Percentiles rank a stretch among this genome's conserved stretches.
These are phyloP conservation scores for Capsicum pubescens DNA, from an alignment of 257 asterid genomes.

Conservation along the genomic window DNA sequence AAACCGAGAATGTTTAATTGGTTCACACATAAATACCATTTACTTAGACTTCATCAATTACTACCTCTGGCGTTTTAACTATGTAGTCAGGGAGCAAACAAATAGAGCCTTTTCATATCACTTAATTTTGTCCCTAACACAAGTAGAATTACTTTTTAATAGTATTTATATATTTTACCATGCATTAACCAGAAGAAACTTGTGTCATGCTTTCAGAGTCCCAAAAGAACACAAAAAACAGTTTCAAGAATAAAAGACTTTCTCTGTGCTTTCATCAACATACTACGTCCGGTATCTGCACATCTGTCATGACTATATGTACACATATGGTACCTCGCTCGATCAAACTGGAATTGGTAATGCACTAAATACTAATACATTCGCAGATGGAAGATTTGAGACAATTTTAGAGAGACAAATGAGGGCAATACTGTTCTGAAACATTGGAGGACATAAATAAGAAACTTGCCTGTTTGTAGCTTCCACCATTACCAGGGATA, in stretches of 20 bases:
- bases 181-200: not conserved
- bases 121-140: too few relatives aligned
- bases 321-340: not conserved
- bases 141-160: too few relatives aligned
- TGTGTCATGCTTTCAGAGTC: constrained; percentile 8
- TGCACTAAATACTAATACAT: not conserved
- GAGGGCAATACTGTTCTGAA: not conserved
- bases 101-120: not conserved
- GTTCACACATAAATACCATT: not conserved
- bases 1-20: constrained; percentile 2
- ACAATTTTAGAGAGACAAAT: not conserved
- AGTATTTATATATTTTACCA: not conserved
- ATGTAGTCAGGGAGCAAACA: constrained; percentile 4
- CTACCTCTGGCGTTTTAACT: not conserved
- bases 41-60: constrained; percentile 10
- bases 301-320: constrained; percentile 22
- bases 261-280: not conserved
- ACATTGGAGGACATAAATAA: constrained; percentile 15
- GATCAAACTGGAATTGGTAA: not conserved
- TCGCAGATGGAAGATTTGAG: constrained; percentile 14
- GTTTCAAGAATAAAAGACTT: constrained; percentile 11
- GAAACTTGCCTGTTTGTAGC: constrained; percentile 92
- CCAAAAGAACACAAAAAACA: constrained; percentile 9
- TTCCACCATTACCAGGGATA: constrained; percentile 98
- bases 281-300: not conserved